Evolutionary conservation across 2,329 filamentous ascomycete species (phyloP), one percentile per base, ranked within the genome.

Genomic region (Proliferodiscus dingleyae): DNA sequence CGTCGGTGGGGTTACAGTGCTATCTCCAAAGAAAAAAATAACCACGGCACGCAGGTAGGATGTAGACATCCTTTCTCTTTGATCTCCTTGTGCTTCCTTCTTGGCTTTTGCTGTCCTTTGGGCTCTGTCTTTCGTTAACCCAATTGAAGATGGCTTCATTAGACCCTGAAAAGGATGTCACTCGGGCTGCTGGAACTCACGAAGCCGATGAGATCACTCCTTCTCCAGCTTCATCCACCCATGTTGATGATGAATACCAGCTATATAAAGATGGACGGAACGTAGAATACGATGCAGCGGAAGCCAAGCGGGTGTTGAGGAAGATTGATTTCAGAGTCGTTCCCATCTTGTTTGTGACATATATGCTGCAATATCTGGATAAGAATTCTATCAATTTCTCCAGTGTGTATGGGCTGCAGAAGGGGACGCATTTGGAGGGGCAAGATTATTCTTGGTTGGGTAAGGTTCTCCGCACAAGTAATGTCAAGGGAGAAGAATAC

Each of bases 281-380:
- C 13, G 43, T 53, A 24, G 54, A 57, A 28, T 11, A 55, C 26
- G 57, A 56, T 29, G 49, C 36, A 1, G 38, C 24, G 11, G 51
- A 54, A 41, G 60, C 57, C 6, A 64, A 62, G 26, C 61, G 58
- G 5, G 68, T 78, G 5, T 46, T 80, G 43, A 65, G 68, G 19
- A 80, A 78, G 58, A 78, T 81, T 47, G 78, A 81, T 57, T 13
- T 42, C 15, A 39, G 64, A 5, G 62, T 81, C 7, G 70, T 81
- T 3, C 75, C 77, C 0, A 59, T 81, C 5, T 60, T 81, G 8
- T 78, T 79, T 48, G 51, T 72, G 33, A 78, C 72, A 0, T 80
- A 80, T 54, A 71, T 74, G 62, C 60, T 81, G 49, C 77, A 78
- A 55, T 81, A 79, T 43, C 78, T 81, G 69, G 78, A 81, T 59